Evolutionary conservation across 1,139 yeast species (phyloP), one percentile per base, ranked within the genome.

Genomic region (Pichia sp.): DNA sequence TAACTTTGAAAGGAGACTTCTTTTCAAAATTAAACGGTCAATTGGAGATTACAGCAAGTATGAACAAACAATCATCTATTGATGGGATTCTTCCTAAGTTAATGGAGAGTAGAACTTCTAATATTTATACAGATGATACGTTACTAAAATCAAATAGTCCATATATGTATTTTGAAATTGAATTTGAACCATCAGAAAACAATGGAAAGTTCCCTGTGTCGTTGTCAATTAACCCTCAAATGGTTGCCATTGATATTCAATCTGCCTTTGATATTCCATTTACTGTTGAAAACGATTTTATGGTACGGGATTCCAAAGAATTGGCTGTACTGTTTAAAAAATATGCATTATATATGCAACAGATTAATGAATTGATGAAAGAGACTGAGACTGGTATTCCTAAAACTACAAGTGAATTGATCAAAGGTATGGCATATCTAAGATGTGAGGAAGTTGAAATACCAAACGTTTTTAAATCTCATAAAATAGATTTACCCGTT

Each of bases 231-330:
- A 47, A 45, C 11, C 53, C 56, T 8, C 21, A 21, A 2, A 31
- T 60, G 15, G 38, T 38, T 18, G 53, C 49, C 1, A 37, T 50
- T 12, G 54, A 51, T 20, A 12, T 58, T 2, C 50, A 48, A 36
- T 53, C 59, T 4, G 20, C 40, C 1, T 22, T 27, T 10, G 44
- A 54, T 0, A 50, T 60, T 24, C 62, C 62, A 2, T 39, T 60
- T 18, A 44, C 54, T 2, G 38, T 60, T 31, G 60, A 57, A 38
- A 43, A 48, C 4, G 38, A 44, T 6, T 55, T 50, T 24, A 35
- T 54, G 28, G 12, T 35, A 21, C 43, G 50, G 7, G 35, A 44
- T 42, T 17, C 37, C 8, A 24, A 35, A 27, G 20, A 19, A 31
- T n/a, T 37, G 14, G 8, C 15, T 38, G 12, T 19, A 11, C 4